Evolutionary conservation across 1,284 basidiomycete species (phyloP).

Genomic region (Coriolopsis trogii): DNA sequence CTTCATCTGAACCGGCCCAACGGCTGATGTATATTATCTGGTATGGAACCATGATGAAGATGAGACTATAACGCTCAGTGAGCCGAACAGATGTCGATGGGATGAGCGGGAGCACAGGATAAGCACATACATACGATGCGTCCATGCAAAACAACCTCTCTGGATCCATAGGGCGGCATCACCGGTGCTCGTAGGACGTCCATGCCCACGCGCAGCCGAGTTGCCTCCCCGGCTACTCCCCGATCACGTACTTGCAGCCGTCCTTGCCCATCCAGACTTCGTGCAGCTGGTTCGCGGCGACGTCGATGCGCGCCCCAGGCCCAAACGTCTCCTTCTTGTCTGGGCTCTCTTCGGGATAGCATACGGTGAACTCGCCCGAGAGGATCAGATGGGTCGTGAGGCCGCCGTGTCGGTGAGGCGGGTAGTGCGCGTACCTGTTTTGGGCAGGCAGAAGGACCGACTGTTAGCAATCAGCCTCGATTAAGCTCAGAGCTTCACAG

Average conservation of each 20-base stretch:
- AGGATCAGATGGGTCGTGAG: conserved; percentile 37
- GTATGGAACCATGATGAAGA: too few relatives aligned
- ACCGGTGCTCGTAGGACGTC: too few relatives aligned
- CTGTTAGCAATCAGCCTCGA: not conserved
- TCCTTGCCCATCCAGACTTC: conserved; percentile 38
- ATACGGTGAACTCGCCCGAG: conserved; percentile 33
- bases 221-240: too few relatives aligned
- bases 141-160: too few relatives aligned
- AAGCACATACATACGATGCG: conserved; percentile 6
- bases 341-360: conserved; percentile 31
- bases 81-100: not conserved
- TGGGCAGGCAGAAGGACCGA: not conserved
- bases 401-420: conserved; percentile 33
- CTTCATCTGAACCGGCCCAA: too few relatives aligned
- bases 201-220: too few relatives aligned
- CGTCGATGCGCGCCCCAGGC: conserved; percentile 36
- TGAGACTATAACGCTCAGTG: not conserved
- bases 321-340: conserved; percentile 34
- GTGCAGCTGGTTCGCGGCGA: conserved; percentile 33
- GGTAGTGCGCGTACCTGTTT: conserved; percentile 33
- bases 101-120: not conserved
- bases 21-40: too few relatives aligned
- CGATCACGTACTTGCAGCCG: conserved; percentile 38
- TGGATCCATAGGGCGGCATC: too few relatives aligned
- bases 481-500: not conserved